Evolutionary conservation across 495 filamentous ascomycete genomes (phyloP).

Genomic region (Tuber magnatum): DNA sequence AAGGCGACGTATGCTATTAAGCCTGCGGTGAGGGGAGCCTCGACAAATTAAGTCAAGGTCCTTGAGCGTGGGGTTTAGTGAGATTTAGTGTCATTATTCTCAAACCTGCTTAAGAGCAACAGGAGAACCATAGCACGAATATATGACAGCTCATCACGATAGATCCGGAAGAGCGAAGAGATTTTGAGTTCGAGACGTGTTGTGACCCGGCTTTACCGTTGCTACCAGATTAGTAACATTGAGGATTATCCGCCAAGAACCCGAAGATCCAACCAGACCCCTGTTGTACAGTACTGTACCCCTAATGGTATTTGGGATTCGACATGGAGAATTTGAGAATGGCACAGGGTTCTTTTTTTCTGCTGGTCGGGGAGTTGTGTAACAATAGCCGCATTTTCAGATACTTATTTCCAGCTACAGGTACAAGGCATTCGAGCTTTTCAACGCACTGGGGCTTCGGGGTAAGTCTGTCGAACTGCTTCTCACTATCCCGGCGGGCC

Average conservation of each 20-base stretch:
- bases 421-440: not conserved
- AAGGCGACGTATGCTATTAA: not conserved
- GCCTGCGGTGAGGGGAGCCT: not conserved
- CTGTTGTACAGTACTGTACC: not conserved
- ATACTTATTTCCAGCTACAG: too few relatives aligned
- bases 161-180: not conserved
- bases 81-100: not conserved
- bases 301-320: too few relatives aligned
- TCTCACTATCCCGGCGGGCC: not conserved
- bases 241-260: not conserved
- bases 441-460: not conserved
- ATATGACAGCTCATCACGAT: not conserved
- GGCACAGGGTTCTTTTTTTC: too few relatives aligned
- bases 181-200: not conserved
- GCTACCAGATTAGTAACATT: not conserved
- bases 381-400: too few relatives aligned
- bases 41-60: not conserved
- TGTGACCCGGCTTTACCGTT: not conserved
- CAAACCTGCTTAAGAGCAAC: not conserved
- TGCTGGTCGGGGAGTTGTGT: too few relatives aligned
- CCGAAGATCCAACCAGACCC: not conserved
- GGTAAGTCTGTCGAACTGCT: not conserved
- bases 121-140: not conserved
- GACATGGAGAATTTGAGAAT: too few relatives aligned
- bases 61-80: not conserved